Evolutionary conservation across 2,329 filamentous ascomycete species (phyloP), one percentile per base, ranked within the genome.

Genomic region (Harringtonia lauricola): DNA sequence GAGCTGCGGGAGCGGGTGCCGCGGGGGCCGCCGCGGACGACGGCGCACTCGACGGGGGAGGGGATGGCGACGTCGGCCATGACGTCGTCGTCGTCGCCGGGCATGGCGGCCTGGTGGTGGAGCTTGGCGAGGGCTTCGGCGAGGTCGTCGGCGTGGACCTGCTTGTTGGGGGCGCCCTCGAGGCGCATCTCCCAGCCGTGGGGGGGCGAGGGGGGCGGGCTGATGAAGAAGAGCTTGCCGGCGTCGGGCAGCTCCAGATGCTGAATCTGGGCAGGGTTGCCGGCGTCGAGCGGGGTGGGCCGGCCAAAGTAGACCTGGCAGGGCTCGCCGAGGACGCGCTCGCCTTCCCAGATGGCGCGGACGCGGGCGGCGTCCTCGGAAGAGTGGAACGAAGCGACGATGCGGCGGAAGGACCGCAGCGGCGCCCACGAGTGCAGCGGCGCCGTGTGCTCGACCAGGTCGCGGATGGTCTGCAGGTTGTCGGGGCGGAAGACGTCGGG

Each of bases 401-500:
- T 87, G 59, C 86, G 81, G 51, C 81, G 77, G 71, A 92, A 87
- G 8, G 83, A 88, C 60, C 86, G 86, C 49, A 92, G 74, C 0
- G 86, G 86, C 12, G 83, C 77, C 72, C 85, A 92, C 47, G 81
- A 79, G 64, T 86, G 81, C 51, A 90, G 78, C 41, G 78, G 71
- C 3, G 83, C 82, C n/a, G 80, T 77, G 40, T 74, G 62, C 55
- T 75, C 67, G 60, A 92, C 80, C 47, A 86, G 76, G 43, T 79
- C 72, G 58, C 79, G 81, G 55, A 90, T 84, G 48, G 74, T 78
- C 54, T 83, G 75, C 47, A 90, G 72, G 63, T 86, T 87, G 49
- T 81, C 73, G 17, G 83, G 70, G 46, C 76, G 70, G 71, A 90
- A 92, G 65, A 87, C 79, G 55, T 83, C 79, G 47, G 71, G 65